A percentile compares a stretch with the other conserved stretches of the same genome.
These are phyloP conservation scores for Helicosporidium sp. DNA, from an alignment of 139 green algal genomes.

Conservation along the genomic window DNA sequence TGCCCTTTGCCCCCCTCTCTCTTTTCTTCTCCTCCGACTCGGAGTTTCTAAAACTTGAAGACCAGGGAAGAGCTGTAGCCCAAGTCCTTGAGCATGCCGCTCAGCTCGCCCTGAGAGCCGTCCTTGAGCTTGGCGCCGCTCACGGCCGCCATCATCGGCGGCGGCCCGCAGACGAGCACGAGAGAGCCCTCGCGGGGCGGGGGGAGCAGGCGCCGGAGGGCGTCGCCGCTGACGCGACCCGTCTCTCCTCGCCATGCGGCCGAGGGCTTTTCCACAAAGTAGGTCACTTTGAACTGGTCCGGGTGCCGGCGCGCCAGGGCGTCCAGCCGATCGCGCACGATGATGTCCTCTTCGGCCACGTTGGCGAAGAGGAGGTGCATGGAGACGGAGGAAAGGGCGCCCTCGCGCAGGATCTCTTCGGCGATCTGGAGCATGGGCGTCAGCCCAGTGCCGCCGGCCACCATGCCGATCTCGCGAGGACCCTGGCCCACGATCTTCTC, in stretches of 20 bases:
- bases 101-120: conserved; percentile 36
- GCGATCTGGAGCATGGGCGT: conserved; percentile 53
- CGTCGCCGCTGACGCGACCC: conserved; percentile 11
- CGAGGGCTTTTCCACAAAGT: too few relatives aligned
- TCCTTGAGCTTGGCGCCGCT: conserved; percentile 24
- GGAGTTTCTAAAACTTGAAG: too few relatives aligned
- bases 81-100: conserved; percentile 35
- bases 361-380: conserved; percentile 50
- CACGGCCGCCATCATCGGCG: conserved; percentile 36
- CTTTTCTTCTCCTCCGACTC: too few relatives aligned
- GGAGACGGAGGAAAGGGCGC: conserved; percentile 18
- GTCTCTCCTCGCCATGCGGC: background rate
- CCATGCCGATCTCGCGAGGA: conserved; percentile 55
- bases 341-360: conserved; percentile 42
- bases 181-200: conserved; percentile 28
- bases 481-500: conserved; percentile 43
- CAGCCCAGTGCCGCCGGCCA: conserved; percentile 46
- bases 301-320: conserved; percentile 27
- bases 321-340: conserved; percentile 36
- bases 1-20: too few relatives aligned
- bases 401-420: conserved; percentile 33
- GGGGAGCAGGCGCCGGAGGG: conserved; percentile 32
- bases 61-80: background rate
- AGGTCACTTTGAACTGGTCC: conserved; percentile 29
- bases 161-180: conserved; percentile 50